Evolutionary conservation across 495 filamentous ascomycete genomes (phyloP), one percentile per base, ranked within the genome.

Genomic region (Halenospora varia): DNA sequence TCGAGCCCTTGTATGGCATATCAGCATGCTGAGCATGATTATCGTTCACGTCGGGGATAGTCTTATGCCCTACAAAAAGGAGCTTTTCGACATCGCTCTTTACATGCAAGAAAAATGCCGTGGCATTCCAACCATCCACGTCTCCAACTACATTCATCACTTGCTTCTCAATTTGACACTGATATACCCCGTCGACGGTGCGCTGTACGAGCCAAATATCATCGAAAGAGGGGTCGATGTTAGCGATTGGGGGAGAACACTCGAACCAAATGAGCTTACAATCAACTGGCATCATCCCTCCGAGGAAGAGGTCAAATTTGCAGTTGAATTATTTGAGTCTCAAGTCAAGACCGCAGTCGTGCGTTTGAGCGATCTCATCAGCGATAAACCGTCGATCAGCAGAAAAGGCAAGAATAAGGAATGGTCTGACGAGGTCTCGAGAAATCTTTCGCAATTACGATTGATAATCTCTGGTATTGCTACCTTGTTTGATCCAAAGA

Each of bases 11-110:
- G 91, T 97, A 13, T 97, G 95, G 95, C 89, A 96, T 68, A 83
- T 99, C 64, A 96, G 90, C 71, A 90, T 97, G 77, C 82, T 99
- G 2, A 96, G 92, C 71, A 99, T 99, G 94, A 96, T 89, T 58
- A 89, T 96, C 11, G 94, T 99, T 41, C 94, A 99, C 61, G 90
- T 97, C 51, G 94, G 94, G 20, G 83, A 87, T 65, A 87, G 90
- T 50, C 88, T 97, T 22, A 76, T 99, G 50, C 84, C 88, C 47
- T 92, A 96, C 75, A 89, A 88, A 68, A 75, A 89, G 50, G 88
- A 96, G 54, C 81, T 99, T 1, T 89, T 96, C 58, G 88, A 92
- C 46, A 94, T 97, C 68, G 92, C 94, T 19, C 75, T 87, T 50
- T 96, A 92, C 69, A 96, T 97, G 93, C 93, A 97, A 68, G 79